These are phyloP conservation scores for Leersia perrieri DNA, from an alignment of 176 grass and related monocot species.

Conservation along the genomic window DNA sequence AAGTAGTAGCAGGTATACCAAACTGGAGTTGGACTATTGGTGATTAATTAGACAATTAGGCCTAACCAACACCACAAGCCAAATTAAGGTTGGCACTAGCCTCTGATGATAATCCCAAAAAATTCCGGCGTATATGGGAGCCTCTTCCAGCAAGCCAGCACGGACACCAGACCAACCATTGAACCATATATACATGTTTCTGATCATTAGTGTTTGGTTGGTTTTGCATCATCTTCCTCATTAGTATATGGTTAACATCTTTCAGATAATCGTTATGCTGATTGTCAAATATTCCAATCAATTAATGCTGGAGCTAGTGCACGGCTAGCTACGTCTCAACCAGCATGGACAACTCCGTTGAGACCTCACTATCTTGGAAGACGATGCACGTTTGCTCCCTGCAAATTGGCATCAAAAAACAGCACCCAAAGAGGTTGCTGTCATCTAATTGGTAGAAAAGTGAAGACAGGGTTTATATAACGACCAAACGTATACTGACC, in stretches of 20 bases:
- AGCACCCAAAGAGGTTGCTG: background rate
- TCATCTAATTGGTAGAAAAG: background rate
- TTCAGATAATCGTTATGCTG: constrained; percentile 6
- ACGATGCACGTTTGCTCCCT: background rate
- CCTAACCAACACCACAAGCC: constrained; percentile 41
- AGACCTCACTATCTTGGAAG: constrained; percentile 27
- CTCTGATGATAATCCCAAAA: background rate
- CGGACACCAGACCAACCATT: background rate
- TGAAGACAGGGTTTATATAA: background rate
- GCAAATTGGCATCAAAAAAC: background rate
- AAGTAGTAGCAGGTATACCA: constrained; percentile 43
- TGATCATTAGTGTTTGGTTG: background rate
- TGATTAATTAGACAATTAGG: constrained; percentile 34
- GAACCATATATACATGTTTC: background rate
- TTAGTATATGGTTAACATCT: background rate
- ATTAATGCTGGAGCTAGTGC: constrained; percentile 18
- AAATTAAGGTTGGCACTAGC: constrained; percentile 13
- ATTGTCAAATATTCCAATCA: constrained; percentile 26
- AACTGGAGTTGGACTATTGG: constrained; percentile 29
- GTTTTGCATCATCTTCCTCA: background rate
- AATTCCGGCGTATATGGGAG: constrained; percentile 16
- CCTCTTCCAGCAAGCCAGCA: background rate
- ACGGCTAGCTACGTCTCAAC: constrained; percentile 33
- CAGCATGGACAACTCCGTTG: constrained; percentile 25
- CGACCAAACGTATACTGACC: background rate